phyloP scores from a whole-genome alignment of 139 green algal genomes.

The Trebouxia sp. region DNA sequence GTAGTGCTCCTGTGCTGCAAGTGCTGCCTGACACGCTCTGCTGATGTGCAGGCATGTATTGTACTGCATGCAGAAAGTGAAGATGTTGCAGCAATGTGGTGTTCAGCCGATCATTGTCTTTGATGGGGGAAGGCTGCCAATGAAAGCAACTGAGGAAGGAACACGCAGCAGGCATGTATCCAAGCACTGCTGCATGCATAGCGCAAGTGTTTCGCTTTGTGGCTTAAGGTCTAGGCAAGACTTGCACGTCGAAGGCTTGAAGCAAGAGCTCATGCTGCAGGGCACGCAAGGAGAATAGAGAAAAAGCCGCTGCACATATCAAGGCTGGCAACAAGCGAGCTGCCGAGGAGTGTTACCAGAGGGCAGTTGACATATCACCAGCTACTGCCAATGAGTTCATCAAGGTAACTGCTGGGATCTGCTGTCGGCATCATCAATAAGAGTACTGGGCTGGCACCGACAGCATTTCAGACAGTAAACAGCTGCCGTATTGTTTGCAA shows the following conservation, averaged over 20 bases:
- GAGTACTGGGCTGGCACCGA: not conserved
- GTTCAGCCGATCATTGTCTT: constrained; percentile 91
- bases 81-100: constrained; percentile 73
- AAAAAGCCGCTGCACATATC: constrained; percentile 57
- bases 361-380: constrained; percentile 85
- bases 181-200: not conserved
- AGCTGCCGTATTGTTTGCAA: not conserved
- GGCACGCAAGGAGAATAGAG: constrained; percentile 54
- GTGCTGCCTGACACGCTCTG: not conserved
- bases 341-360: constrained; percentile 86
- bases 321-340: constrained; percentile 73
- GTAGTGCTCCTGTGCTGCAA: not conserved
- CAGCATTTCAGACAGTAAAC: not conserved
- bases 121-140: constrained; percentile 89
- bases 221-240: not conserved
- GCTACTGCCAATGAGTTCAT: constrained; percentile 77
- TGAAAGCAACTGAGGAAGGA: constrained; percentile 87
- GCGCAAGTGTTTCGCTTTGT: not conserved
- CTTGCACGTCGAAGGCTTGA: not conserved
- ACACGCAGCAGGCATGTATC: constrained; percentile 50
- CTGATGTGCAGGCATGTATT: constrained; percentile 70
- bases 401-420: constrained; percentile 57
- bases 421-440: no score
- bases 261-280: constrained; percentile 29
- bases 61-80: constrained; percentile 86